Percentiles rank a stretch among this genome's conserved stretches.
Conservation (phyloP, 2,329 filamentous ascomycete species). For the Sphaerulina musiva region DNA sequence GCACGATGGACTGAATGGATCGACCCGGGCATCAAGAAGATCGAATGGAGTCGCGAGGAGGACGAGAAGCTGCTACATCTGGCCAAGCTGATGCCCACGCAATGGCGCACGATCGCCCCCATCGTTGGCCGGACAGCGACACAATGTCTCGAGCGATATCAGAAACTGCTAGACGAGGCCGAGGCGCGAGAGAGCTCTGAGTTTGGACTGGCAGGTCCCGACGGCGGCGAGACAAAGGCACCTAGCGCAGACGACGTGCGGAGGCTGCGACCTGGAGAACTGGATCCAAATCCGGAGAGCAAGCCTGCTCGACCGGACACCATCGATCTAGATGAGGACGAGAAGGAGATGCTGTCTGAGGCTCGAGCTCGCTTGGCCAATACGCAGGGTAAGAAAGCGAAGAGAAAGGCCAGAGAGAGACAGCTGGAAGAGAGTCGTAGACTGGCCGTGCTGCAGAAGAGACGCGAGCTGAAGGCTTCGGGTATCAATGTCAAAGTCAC, state of each 20-base stretch:
- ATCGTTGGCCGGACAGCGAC: constrained; percentile 95
- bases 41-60: constrained; percentile 98
- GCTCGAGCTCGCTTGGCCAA: constrained; percentile 93
- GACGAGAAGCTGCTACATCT: constrained; percentile 95
- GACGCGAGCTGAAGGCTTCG: constrained; percentile 90
- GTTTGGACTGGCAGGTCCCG: constrained; percentile 74
- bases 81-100: constrained; percentile 96
- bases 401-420: constrained; percentile 90
- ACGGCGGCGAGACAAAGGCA: constrained; percentile 77
- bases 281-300: constrained; percentile 94
- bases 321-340: constrained; percentile 96
- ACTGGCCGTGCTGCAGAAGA: constrained; percentile 85
- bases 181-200: constrained; percentile 73
- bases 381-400: constrained; percentile 98
- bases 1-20: constrained; percentile 98
- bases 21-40: constrained; percentile 95
- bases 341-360: constrained; percentile 99
- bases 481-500: constrained; percentile 97
- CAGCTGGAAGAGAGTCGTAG: constrained; percentile 92
- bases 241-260: constrained; percentile 90
- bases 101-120: constrained; percentile 97
- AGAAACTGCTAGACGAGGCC: constrained; percentile 91
- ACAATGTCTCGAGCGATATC: constrained; percentile 93
- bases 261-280: constrained; percentile 73
- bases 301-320: constrained; percentile 94